A percentile compares a stretch with the other conserved stretches of the same genome.
phyloP scores from a whole-genome alignment of 805 yeast species.

The Yamadazyma ubonensis region DNA sequence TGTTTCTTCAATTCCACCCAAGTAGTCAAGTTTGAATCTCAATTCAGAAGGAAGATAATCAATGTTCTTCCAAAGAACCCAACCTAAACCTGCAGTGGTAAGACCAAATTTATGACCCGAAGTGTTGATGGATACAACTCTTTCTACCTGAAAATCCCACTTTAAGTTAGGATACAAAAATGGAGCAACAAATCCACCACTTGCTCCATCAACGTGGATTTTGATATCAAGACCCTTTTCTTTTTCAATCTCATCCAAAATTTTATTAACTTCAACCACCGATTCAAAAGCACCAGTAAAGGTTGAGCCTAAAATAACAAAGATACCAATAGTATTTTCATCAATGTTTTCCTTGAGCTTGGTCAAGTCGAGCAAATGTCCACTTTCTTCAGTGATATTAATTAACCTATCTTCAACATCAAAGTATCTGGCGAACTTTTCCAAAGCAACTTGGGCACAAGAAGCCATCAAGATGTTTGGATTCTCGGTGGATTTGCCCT shows the following conservation, averaged over 20 bases:
- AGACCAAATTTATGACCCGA: constrained; percentile 94
- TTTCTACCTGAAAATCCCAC: constrained; percentile 80
- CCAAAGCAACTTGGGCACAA: constrained; percentile 91
- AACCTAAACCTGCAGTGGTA: constrained; percentile 88
- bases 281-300: constrained; percentile 92
- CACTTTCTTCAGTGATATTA: constrained; percentile 58
- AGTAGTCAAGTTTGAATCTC: constrained; percentile 74
- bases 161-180: constrained; percentile 69
- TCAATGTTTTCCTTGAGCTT: constrained; percentile 66
- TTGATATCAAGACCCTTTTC: constrained; percentile 69
- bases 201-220: constrained; percentile 92
- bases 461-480: constrained; percentile 92
- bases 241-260: constrained; percentile 67
- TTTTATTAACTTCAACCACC: constrained; percentile 56
- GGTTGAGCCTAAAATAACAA: constrained; percentile 86
- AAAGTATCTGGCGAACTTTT: constrained; percentile 90
- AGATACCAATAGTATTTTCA: constrained; percentile 91
- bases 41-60: constrained; percentile 65
- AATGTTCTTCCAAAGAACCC: constrained; percentile 81
- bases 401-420: constrained; percentile 84
- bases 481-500: constrained; percentile 56
- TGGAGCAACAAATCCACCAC: constrained; percentile 89
- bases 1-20: constrained; percentile 87
- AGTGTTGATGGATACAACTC: constrained; percentile 83
- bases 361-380: constrained; percentile 62